Evolutionary conservation across 2,329 filamentous ascomycete genomes (phyloP), one percentile per base, ranked within the genome.

Genomic region (Xylaria sp.): DNA sequence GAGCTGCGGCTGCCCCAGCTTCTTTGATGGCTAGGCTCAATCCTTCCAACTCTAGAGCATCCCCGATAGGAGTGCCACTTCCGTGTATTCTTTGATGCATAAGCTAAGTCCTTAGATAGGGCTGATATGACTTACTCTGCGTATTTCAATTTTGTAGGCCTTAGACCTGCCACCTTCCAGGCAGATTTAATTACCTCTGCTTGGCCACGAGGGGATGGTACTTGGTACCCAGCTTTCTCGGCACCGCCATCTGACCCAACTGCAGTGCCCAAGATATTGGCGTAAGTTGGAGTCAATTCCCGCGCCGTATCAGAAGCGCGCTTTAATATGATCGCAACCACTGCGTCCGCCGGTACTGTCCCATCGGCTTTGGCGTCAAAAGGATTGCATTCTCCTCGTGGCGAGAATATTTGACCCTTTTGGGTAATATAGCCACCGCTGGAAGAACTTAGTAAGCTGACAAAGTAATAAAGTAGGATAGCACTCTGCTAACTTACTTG

Each of bases 291-390:
- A 20, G 11, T 26, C 23, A 23, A 11, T 23, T 49, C 46, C 23
- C 13, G 9, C 10, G 23, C 9, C 1, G 46, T 17, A 17, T 26
- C 11, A 46, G 38, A 44, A 31, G 42, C 23, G 26, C 57, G 38
- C 17, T 59, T 59, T 9, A 59, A n/a, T n/a, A 59, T 33, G 40
- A 59, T 23, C 20, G 57, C 57, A n/a, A 48, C 42, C 38, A 59
- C 57, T 17, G 38, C 57, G 20, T 59, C 57, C 20, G 57, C 36
- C 11, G 23, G 38, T n/a, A 59, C 42, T 17, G 57, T 44, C 23
- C 57, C 57, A 20, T 59, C 57, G 40, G 57, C 57, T 28, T 23
- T 31, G 17, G 57, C 38, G 23, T 59, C 57, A 48, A 59, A 59
- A 11, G 57, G 57, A 31, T 44, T 44, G 28, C 57, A 59, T 33